Base-by-base conservation (phyloP, 768 basidiomycete genomes). In the Agrocybe praecox region DNA sequence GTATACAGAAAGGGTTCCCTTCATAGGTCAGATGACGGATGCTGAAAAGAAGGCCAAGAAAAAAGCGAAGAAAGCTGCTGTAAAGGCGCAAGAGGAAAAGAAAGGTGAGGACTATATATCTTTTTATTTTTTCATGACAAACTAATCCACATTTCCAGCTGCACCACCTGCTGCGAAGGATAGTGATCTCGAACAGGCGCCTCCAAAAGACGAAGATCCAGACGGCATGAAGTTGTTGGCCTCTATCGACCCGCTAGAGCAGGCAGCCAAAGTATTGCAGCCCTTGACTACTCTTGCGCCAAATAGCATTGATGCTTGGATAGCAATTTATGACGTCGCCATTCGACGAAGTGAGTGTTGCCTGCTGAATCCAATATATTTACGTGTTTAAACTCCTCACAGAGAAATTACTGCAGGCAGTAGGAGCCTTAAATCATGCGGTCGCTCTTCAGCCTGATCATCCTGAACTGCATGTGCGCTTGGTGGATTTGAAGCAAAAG, bases 401-500 rank as follows among this genome's bases (percentile, higher is more conserved):
- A 95, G 95, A 85, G 67, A 92, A 93, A 69, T 85, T 87, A 57
- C 73, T 96, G 33, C 91, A 93, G 63, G 95, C 95, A 0, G 69
- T 85, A 3, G 79, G 80, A 61, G 90, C 90, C 0, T 80, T 98
- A 4, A 76, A 74, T 11, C 75, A 72, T 5, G 91, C 88, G 0
- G 75, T 76, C 17, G 65, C 74, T 2, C 60, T 93, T 11, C 78
- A 85, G 51, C 59, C 81, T 0, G 73, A 84, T 15, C 67, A 87
- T 55, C 83, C 94, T 0, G 84, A 87, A 52, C 72, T 96, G 19
- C 92, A 96, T 65, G 61, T 86, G 17, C 84, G 92, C 32, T 69
- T 88, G 40, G 77, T 89, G 4, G 81, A 94, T 65, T 78, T 93
- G 68, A 78, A 81, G 23, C 75, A 74, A 60, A 71, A 70, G 65